Conservation (phyloP, 139 green algal species). For the Picochlorum sp. region DNA sequence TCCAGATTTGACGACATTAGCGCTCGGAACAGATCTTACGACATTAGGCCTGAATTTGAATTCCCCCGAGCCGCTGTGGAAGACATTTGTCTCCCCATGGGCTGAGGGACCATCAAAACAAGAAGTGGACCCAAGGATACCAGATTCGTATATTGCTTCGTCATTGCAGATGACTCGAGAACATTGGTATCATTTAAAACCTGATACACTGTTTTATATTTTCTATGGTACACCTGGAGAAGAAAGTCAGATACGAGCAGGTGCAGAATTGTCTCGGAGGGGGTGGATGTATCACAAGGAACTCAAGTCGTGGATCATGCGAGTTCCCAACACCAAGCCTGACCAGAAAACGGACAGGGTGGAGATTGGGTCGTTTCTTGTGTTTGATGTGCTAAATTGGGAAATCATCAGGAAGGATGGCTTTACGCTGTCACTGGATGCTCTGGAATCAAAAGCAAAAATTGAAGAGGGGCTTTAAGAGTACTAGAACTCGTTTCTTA, state of each 20-base stretch:
- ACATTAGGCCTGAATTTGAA: slow-evolving; percentile 93
- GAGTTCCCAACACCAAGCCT: slow-evolving; percentile 64
- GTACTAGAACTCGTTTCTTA: too few relatives aligned
- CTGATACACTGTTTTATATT: slow-evolving; percentile 98
- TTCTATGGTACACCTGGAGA: slow-evolving; percentile 85
- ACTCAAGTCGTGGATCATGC: slow-evolving; percentile 75
- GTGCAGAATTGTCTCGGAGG: slow-evolving; percentile 79
- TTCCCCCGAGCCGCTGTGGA: slow-evolving; percentile 65
- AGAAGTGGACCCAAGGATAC: slow-evolving; percentile 77
- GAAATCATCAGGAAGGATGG: slow-evolving; percentile 68
- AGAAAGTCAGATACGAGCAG: slow-evolving; percentile 86
- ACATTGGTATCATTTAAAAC: slow-evolving; percentile 92
- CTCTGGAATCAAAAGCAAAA: slow-evolving; percentile 50
- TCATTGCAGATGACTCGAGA: slow-evolving; percentile 67
- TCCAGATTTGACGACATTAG: slow-evolving; percentile 87
- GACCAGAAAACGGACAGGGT: slow-evolving; percentile 67
- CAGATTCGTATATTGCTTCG: slow-evolving; percentile 74
- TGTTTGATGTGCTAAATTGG: slow-evolving; percentile 88
- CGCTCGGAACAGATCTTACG: slow-evolving; percentile 92
- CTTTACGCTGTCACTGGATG: slow-evolving; percentile 50
- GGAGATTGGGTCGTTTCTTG: slow-evolving; percentile 83
- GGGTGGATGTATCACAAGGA: slow-evolving; percentile 86
- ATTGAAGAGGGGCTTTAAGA: too few relatives aligned
- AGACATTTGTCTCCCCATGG: slow-evolving; percentile 77
- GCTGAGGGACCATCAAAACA: slow-evolving; percentile 57